Base-by-base conservation (phyloP, 164 flowering plant genomes). In the Litsea cubeba region DNA sequence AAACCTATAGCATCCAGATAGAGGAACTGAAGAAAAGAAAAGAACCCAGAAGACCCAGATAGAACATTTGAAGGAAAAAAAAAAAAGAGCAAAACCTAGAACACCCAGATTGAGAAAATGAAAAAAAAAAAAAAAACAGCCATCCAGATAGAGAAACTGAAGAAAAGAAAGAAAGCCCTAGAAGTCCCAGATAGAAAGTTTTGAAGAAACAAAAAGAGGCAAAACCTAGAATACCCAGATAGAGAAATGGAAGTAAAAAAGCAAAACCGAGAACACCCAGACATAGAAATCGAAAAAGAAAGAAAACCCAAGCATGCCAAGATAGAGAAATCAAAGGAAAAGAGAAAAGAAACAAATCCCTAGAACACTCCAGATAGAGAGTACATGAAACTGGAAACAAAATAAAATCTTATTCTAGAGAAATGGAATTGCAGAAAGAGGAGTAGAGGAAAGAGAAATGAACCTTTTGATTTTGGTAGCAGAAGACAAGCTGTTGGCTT, bases 391-490 rank as follows among this genome's bases (percentile, higher is more conserved):
- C 10, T 8, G 46, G 10, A 6, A 40, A 6, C 46, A 7, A 40
- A 40, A 0, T 0, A 7, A 40, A 40, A 8, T 8, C 46, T 40
- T 22, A 35, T 1, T 12, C 1, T 17, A 54, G 46, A 71, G 4
- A 68, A 35, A 74, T 20, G 15, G 1, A 57, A 58, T 28, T 57
- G 46, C 15, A 40, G 46, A 8, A 40, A 40, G 35, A 49, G 75
- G 62, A n/a, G 14, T 66, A 50, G 71, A 67, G 69, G 68, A 51
- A 62, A 71, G 70, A 35, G 74, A 60, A 28, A 32, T 28, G 5
- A 58, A 84, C 90, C 89, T 87, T 51, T 70, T 80, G 67, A 87
- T 89, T 68, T 91, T 90, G 50, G 84, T 18, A 3, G 86, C 66
- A 26, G 83, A 80, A 30, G 89, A 79, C 76, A 88, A 86, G 15